A percentile compares a stretch with the other conserved stretches of the same genome.
These are phyloP conservation scores for Cercis canadensis DNA, from an alignment of 306 rosid species.

Conservation along the genomic window DNA sequence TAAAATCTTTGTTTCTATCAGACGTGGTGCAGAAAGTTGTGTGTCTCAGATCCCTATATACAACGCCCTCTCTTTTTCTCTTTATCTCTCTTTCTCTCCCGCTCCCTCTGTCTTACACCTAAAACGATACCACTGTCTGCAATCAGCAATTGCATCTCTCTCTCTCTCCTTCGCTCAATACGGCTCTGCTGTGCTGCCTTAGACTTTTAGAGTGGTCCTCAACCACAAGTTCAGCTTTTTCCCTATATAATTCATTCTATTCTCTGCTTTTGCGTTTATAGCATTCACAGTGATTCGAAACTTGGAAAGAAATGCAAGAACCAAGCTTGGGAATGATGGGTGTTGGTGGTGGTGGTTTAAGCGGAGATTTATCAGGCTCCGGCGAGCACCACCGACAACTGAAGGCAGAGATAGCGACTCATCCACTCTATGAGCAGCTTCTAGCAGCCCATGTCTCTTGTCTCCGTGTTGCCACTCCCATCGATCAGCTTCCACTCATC, in stretches of 20 bases:
- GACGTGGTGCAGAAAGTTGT: slow-evolving; percentile 68
- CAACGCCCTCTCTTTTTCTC: not conserved
- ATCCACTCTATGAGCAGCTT: slow-evolving; percentile 86
- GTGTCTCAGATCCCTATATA: slow-evolving; percentile 81
- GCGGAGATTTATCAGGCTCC: slow-evolving; percentile 41
- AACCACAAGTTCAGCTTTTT: not conserved
- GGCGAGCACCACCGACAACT: slow-evolving; percentile 57
- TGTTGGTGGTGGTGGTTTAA: slow-evolving; percentile 30
- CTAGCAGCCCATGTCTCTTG: slow-evolving; percentile 86
- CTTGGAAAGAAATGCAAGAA: slow-evolving; percentile 64
- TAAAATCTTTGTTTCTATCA: slow-evolving; percentile 67
- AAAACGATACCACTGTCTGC: slow-evolving; percentile 39
- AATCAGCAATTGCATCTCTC: not conserved
- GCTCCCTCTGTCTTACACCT: slow-evolving; percentile 25
- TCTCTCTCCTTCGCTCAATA: slow-evolving; percentile 4
- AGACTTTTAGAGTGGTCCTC: slow-evolving; percentile 52
- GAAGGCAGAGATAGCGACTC: slow-evolving; percentile 90
- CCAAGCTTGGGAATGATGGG: slow-evolving; percentile 78
- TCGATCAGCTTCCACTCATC: slow-evolving; percentile 88
- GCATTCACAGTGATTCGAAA: no score
- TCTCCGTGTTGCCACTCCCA: slow-evolving; percentile 93
- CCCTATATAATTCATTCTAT: slow-evolving; percentile 5
- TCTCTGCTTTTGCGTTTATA: not conserved
- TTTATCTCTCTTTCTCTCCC: not conserved
- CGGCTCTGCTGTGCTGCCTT: no score